Evolutionary conservation across 331 rosid species (phyloP), one percentile per base, ranked within the genome.

Genomic region (Prunus yedoensis): DNA sequence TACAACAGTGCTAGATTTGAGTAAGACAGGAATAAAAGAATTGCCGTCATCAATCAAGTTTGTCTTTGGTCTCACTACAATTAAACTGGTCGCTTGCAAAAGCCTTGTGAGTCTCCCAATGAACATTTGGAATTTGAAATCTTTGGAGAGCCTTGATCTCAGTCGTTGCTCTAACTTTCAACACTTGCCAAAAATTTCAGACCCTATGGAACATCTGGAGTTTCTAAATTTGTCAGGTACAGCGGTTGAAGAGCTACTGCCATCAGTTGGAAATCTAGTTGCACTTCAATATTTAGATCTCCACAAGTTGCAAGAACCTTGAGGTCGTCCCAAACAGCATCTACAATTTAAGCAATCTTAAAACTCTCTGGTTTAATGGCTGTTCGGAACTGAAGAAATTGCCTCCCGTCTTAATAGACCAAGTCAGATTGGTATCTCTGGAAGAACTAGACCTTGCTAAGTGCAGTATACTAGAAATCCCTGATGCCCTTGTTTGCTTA

Each of bases 351-450:
- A 53, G 6, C 16, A 45, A 23, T 41, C 83, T 86, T 8, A 53
- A 74, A 17, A 54, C 32, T 7, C 84, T 86, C 20, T 47, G 3
- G 30, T 83, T 86, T 0, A 8, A 10, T 5, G 59, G 73, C 15
- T 80, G 85, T 60, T 62, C 21, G 5, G 78, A 43, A 41, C 82
- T 61, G 8, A 8, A 68, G 23, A 78, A 70, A 7, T 71, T 52
- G 83, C 76, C 49, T 63, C 23, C 66, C 50, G 32, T 82, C 28
- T 3, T 0, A 62, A 27, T 79, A 4, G 38, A 32, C 38, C 38
- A 0, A 32, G 38, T 32, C 1, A 7, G 38, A 32, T 41, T 45
- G 0, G 70, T 82, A 2, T 79, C 77, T 27, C 70, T 80, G 69
- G 74, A 20, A 64, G 79, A 27, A 21, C 66, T 38, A 27, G 6